Evolutionary conservation across 2,329 filamentous ascomycete genomes (phyloP), one percentile per base, ranked within the genome.

Genomic region (Calycina marina): DNA sequence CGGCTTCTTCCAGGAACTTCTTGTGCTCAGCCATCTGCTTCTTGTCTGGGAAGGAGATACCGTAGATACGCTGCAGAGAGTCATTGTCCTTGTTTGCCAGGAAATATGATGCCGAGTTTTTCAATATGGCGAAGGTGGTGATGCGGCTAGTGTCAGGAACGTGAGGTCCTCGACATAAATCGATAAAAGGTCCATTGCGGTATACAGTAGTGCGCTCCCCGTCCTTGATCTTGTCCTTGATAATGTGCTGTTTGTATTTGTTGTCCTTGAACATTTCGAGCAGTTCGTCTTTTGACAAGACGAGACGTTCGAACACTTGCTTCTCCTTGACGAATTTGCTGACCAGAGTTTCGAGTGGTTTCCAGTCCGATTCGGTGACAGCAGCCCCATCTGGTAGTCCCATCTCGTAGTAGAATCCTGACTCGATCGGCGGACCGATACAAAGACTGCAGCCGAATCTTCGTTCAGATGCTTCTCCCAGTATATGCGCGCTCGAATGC

Each of bases 401-500:
- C 86, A 96, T 94, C 59, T 96, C 84, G 58, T 94, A 96, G 67
- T 93, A 94, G 66, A 93, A 94, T 24, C 85, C 88, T 56, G 86
- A 78, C 32, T 85, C 74, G 27, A 88, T 85, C 6, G 84, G 90
- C 18, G 90, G 90, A 14, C 90, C 90, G 54, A 94, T 92, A 56
- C 85, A 94, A 28, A 94, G 71, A 48, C 82, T 77, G 60, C 88
- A 94, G 38, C 85, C 83, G 53, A 85, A 98, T 49, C 85, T 72
- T 51, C 80, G 72, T 60, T 98, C 90, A 30, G 79, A 81, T 38
- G 86, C 86, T 59, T 96, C 90, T 46, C 90, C 90, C n/a, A 98
- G 72, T 43, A 93, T 77, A 56, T 98, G 90, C 27, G 90, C 90
- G 49, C 79, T 88, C 13, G 84, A 93, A 59, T 96, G 90, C 88